phyloP scores from a whole-genome alignment of 768 basidiomycete genomes.

The Cystobasidium ongulense region DNA sequence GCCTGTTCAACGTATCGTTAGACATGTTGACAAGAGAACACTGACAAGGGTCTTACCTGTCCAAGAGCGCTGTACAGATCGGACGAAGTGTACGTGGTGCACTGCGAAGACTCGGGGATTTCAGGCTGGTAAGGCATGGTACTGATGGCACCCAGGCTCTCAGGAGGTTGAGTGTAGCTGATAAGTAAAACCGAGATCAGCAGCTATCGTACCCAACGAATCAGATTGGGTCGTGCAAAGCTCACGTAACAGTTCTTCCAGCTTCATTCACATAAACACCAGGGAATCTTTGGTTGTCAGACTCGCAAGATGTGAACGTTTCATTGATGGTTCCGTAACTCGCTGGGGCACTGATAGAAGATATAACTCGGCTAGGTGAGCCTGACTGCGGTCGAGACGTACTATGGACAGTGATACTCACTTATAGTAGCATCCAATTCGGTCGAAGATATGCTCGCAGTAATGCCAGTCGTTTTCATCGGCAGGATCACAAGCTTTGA shows the following conservation, averaged over 20 bases:
- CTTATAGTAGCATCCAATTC: conserved; percentile 51
- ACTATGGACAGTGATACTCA: neutral
- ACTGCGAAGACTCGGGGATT: conserved; percentile 41
- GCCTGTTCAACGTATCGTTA: neutral
- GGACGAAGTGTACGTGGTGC: conserved; percentile 40
- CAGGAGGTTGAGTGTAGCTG: conserved; percentile 39
- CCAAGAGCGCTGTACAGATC: conserved; percentile 34
- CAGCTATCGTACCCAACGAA: neutral
- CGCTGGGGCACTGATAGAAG: conserved; percentile 63
- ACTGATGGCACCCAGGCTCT: conserved; percentile 37
- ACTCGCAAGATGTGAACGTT: conserved; percentile 59
- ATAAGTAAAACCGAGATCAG: neutral
- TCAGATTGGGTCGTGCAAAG: neutral
- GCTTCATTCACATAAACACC: conserved; percentile 50
- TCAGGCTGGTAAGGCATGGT: conserved; percentile 42
- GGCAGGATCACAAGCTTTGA: conserved; percentile 37
- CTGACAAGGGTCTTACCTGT: neutral
- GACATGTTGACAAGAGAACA: neutral
- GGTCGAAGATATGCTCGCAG: conserved; percentile 58
- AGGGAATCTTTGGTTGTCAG: conserved; percentile 56
- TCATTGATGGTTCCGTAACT: conserved; percentile 52
- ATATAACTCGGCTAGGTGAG: conserved; percentile 37
- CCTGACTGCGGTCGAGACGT: neutral
- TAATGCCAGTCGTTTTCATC: conserved; percentile 50
- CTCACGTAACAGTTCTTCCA: conserved; percentile 26